phyloP scores from a whole-genome alignment of 345 rosid species.

The thale cress (Arabidopsis thaliana) region DNA sequence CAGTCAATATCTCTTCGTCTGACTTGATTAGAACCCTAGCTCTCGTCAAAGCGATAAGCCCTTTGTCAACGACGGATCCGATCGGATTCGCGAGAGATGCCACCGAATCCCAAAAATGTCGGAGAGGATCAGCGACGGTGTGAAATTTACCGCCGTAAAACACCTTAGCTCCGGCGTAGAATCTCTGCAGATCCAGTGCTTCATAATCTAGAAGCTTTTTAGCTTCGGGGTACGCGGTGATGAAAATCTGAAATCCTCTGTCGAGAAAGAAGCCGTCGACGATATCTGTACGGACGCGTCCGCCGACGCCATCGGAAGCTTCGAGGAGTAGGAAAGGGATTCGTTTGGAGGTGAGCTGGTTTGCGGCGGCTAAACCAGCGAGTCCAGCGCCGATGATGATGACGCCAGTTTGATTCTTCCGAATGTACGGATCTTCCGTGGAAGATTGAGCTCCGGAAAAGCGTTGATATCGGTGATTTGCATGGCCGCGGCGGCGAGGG shows the following conservation, averaged over 20 bases:
- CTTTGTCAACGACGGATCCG: constrained; percentile 74
- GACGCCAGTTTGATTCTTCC: constrained; percentile 51
- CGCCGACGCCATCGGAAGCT: constrained; percentile 85
- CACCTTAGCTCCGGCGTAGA: constrained; percentile 83
- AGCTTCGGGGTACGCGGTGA: constrained; percentile 94
- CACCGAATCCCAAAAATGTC: constrained; percentile 76
- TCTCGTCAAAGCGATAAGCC: constrained; percentile 76
- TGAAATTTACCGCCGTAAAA: constrained; percentile 68
- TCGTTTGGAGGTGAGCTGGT: constrained; percentile 58
- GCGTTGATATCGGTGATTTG: constrained; percentile 19
- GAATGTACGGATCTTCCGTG: background rate
- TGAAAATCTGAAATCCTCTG: constrained; percentile 97
- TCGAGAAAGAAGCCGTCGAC: constrained; percentile 86
- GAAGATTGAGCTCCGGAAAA: constrained; percentile 13
- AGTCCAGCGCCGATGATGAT: constrained; percentile 85
- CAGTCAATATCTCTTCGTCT: constrained; percentile 55
- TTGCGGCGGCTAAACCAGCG: constrained; percentile 90
- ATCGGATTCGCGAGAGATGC: constrained; percentile 72
- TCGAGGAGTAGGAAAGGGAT: constrained; percentile 77
- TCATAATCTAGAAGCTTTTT: constrained; percentile 69
- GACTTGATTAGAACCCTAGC: constrained; percentile 61
- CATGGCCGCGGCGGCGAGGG: constrained; percentile 29
- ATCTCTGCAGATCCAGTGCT: constrained; percentile 59
- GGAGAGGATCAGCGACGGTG: constrained; percentile 85
- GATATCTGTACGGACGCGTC: constrained; percentile 83